A percentile compares a stretch with the other conserved stretches of the same genome.
These are phyloP conservation scores for Klebsormidium nitens DNA, from an alignment of 139 green algal genomes.

Conservation along the genomic window DNA sequence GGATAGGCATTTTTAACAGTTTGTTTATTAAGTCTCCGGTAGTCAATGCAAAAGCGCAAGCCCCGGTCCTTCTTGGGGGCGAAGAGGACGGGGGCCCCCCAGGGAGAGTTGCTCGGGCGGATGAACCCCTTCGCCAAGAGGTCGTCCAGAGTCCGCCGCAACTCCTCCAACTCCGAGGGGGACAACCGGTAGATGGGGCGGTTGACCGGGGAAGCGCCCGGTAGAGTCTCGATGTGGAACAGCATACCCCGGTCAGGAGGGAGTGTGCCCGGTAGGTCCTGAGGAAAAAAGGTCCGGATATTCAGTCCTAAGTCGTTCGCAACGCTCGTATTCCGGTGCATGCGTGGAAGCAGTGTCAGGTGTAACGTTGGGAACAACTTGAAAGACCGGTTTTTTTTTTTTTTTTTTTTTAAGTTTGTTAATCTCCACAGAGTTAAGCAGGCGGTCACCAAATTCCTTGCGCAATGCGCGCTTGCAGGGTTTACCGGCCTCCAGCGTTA, in stretches of 20 bases:
- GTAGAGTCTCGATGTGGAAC: too few relatives aligned
- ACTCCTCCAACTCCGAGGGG: conserved; percentile 45
- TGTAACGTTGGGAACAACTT: too few relatives aligned
- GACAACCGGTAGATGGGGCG: conserved; percentile 39
- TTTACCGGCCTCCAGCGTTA: too few relatives aligned
- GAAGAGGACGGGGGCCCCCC: conserved; percentile 49
- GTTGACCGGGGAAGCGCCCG: neutral
- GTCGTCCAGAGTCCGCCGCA: conserved; percentile 45
- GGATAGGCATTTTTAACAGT: conserved; percentile 51
- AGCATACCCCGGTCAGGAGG: conserved; percentile 21
- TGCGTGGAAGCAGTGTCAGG: too few relatives aligned
- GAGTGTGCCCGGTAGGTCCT: neutral
- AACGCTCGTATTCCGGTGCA: too few relatives aligned
- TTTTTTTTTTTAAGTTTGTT: too few relatives aligned
- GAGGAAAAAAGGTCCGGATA: conserved; percentile 5
- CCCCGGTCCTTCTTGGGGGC: conserved; percentile 51
- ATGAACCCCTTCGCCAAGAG: conserved; percentile 39
- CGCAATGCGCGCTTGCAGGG: too few relatives aligned
- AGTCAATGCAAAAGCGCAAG: conserved; percentile 54
- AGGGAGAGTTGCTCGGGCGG: conserved; percentile 44
- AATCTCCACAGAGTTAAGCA: too few relatives aligned
- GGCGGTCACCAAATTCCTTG: too few relatives aligned
- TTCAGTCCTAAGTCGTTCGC: too few relatives aligned
- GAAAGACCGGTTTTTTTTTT: too few relatives aligned
- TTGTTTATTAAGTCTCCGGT: conserved; percentile 44